Percentiles rank a stretch among this genome's conserved stretches.
Evolutionary conservation across 306 rosid genomes (phyloP).

Genomic region (Rosa multiflora): DNA sequence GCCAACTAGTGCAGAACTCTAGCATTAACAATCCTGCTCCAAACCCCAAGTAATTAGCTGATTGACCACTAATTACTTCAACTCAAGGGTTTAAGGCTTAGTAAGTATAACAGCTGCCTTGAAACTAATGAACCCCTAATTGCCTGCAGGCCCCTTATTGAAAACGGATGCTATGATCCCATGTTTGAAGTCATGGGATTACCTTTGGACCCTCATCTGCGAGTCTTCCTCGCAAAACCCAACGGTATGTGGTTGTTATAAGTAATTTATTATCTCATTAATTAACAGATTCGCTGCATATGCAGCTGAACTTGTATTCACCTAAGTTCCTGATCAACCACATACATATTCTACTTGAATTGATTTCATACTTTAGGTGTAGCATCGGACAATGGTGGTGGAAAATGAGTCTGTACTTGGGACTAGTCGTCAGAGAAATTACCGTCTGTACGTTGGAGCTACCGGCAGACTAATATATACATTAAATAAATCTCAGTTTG

Average conservation of each 20-base stretch:
- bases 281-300: no score
- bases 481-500: not conserved
- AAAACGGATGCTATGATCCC: conserved; percentile 42
- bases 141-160: not conserved
- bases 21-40: not conserved
- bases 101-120: not conserved
- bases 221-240: conserved; percentile 20
- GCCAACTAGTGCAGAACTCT: not conserved
- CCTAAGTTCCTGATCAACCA: no score
- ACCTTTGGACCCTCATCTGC: conserved; percentile 58
- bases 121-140: not conserved
- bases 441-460: not conserved
- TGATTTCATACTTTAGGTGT: not conserved
- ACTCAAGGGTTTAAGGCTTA: not conserved
- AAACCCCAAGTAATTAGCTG: not conserved
- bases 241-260: not conserved
- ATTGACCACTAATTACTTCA: not conserved
- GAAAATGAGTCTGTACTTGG: not conserved
- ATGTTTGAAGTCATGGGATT: conserved; percentile 43
- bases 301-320: no score
- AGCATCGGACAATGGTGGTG: not conserved
- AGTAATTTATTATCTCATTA: not conserved
- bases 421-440: not conserved
- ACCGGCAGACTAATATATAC: not conserved
- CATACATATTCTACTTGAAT: no score